These are phyloP conservation scores for Strobilomyces echinocephalus DNA, from an alignment of 768 basidiomycete species.

Conservation along the genomic window DNA sequence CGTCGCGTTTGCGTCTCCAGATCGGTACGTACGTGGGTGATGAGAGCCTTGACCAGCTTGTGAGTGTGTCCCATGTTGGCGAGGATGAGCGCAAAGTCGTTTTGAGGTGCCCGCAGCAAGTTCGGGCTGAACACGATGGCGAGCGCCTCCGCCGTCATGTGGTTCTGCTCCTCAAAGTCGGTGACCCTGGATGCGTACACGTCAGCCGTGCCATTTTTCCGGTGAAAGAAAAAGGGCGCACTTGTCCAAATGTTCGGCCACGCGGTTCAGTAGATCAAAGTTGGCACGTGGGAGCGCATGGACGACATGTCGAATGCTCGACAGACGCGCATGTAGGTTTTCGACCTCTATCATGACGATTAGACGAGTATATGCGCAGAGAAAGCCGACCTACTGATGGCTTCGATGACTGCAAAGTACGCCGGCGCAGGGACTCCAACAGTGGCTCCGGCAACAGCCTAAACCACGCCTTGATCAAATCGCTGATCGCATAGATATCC, in stretches of 20 bases:
- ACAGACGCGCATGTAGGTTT: slow-evolving; percentile 61
- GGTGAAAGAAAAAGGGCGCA: slow-evolving; percentile 23
- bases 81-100: slow-evolving; percentile 72
- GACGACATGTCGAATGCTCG: slow-evolving; percentile 61
- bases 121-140: slow-evolving; percentile 87
- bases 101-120: slow-evolving; percentile 69
- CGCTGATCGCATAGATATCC: slow-evolving; percentile 81
- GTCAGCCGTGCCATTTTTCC: background rate
- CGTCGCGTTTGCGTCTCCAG: background rate
- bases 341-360: slow-evolving; percentile 51
- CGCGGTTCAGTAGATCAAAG: slow-evolving; percentile 74
- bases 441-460: slow-evolving; percentile 75
- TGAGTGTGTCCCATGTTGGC: slow-evolving; percentile 77
- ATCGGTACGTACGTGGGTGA: slow-evolving; percentile 60
- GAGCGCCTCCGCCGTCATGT: slow-evolving; percentile 83
- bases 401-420: slow-evolving; percentile 66
- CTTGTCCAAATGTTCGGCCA: slow-evolving; percentile 82
- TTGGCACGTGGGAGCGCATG: slow-evolving; percentile 66
- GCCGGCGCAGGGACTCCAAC: slow-evolving; percentile 64
- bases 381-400: slow-evolving; percentile 51
- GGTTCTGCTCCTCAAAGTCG: slow-evolving; percentile 82
- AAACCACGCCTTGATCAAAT: slow-evolving; percentile 84
- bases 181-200: slow-evolving; percentile 53
- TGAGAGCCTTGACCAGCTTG: slow-evolving; percentile 69
- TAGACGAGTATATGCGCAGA: background rate